Percentiles rank a stretch among this genome's conserved stretches.
Conservation (phyloP, 345 rosid genomes). For the Brassica carinata region DNA sequence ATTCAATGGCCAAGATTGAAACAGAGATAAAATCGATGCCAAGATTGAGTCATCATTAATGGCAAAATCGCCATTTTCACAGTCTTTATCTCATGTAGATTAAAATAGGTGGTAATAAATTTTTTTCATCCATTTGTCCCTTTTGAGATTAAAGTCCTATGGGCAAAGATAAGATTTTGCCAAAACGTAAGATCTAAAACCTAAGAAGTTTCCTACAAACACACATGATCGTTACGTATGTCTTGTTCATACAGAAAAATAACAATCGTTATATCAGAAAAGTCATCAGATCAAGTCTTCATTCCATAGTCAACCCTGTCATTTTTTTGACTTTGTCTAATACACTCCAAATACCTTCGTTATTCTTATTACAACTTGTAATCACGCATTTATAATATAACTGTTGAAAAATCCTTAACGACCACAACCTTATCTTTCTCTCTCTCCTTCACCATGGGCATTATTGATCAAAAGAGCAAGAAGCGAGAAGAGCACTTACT, state of each 20-base stretch:
- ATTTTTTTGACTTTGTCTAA: slow-evolving; percentile 23
- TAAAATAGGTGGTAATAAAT: too few relatives aligned
- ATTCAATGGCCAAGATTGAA: too few relatives aligned
- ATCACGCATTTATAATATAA: slow-evolving; percentile 15
- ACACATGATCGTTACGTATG: background rate
- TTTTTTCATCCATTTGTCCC: too few relatives aligned
- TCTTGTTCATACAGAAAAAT: background rate
- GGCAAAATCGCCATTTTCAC: too few relatives aligned
- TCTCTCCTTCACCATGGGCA: slow-evolving; percentile 17
- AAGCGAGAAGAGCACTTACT: slow-evolving; percentile 32
- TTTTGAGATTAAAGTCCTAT: too few relatives aligned
- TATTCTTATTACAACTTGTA: slow-evolving; percentile 29
- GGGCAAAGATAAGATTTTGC: background rate
- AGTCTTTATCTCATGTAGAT: too few relatives aligned
- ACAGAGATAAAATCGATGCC: too few relatives aligned
- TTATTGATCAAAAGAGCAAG: slow-evolving; percentile 3
- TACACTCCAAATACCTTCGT: slow-evolving; percentile 3
- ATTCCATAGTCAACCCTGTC: slow-evolving; percentile 1
- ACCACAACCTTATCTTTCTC: slow-evolving; percentile 18
- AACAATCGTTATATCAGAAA: background rate
- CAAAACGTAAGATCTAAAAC: slow-evolving; percentile 4
- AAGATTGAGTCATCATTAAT: too few relatives aligned
- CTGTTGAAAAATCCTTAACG: slow-evolving; percentile 14
- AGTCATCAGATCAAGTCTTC: slow-evolving; percentile 8
- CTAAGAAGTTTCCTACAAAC: background rate